A percentile compares a stretch with the other conserved stretches of the same genome.
These are phyloP conservation scores for Xanthoconium purpureum DNA, from an alignment of 768 basidiomycete genomes.

Conservation along the genomic window DNA sequence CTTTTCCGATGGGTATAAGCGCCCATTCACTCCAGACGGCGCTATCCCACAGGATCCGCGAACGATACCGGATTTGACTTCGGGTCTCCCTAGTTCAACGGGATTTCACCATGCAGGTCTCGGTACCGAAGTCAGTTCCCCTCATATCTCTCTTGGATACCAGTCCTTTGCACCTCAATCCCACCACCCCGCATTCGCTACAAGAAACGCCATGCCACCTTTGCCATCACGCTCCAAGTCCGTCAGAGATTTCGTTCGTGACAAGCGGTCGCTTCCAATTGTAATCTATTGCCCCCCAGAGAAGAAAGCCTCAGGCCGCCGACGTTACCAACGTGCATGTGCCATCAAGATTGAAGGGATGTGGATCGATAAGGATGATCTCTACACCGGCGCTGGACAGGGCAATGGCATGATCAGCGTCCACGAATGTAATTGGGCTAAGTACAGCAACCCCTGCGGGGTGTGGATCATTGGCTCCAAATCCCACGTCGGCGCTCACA, in stretches of 20 bases:
- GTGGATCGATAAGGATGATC: constrained; percentile 5
- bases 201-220: no score
- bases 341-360: neutral
- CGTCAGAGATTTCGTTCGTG: neutral
- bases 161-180: no score
- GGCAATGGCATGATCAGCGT: neutral
- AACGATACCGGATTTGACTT: no score
- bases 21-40: no score
- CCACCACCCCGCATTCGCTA: no score
- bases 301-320: neutral
- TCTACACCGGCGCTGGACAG: neutral
- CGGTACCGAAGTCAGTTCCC: no score
- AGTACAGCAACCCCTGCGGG: neutral
- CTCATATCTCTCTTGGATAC: no score
- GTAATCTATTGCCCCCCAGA: neutral
- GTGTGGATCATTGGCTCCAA: constrained; percentile 12
- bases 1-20: no score
- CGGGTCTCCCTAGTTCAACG: no score
- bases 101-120: no score
- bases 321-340: neutral
- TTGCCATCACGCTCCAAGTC: no score
- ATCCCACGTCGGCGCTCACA: neutral
- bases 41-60: no score
- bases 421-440: constrained; percentile 10
- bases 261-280: neutral